Evolutionary conservation across 1,139 yeast species (phyloP).

Genomic region (Geotrichum europaeum): DNA sequence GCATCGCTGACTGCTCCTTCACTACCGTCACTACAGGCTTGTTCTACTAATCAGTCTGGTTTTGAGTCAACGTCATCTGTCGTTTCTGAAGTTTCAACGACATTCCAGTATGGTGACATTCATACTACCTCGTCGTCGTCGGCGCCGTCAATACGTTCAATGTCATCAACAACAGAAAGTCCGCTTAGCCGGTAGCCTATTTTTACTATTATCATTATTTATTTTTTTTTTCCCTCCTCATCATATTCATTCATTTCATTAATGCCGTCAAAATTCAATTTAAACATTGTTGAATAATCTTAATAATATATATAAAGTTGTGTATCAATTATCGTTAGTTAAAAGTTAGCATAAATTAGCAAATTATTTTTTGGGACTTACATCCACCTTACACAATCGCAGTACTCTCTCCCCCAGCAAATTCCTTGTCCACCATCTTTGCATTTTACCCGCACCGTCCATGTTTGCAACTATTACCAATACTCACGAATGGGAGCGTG

Average conservation of each 20-base stretch:
- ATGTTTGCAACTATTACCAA: neutral
- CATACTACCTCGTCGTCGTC: constrained; percentile 2
- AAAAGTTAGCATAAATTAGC: neutral
- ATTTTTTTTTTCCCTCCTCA: neutral
- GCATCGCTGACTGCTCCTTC: constrained; percentile 2
- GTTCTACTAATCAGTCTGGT: neutral
- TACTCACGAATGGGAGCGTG: constrained; percentile 54
- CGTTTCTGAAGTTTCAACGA: constrained; percentile 6
- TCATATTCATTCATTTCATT: neutral
- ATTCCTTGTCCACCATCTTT: too few relatives aligned
- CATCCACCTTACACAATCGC: neutral
- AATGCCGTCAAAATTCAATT: neutral
- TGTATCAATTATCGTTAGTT: too few relatives aligned
- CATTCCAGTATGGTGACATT: constrained; percentile 6
- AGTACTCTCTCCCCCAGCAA: neutral
- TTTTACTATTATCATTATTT: neutral
- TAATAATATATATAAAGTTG: too few relatives aligned
- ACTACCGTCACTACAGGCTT: constrained; percentile 2
- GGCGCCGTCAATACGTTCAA: constrained; percentile 8
- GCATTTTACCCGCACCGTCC: neutral
- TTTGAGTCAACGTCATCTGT: neutral
- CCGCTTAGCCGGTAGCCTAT: neutral
- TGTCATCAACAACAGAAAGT: neutral
- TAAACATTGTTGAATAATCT: too few relatives aligned
- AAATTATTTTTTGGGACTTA: neutral